Base-by-base conservation (phyloP, 805 yeast genomes). In the Suhomyces xylopsoci region DNA sequence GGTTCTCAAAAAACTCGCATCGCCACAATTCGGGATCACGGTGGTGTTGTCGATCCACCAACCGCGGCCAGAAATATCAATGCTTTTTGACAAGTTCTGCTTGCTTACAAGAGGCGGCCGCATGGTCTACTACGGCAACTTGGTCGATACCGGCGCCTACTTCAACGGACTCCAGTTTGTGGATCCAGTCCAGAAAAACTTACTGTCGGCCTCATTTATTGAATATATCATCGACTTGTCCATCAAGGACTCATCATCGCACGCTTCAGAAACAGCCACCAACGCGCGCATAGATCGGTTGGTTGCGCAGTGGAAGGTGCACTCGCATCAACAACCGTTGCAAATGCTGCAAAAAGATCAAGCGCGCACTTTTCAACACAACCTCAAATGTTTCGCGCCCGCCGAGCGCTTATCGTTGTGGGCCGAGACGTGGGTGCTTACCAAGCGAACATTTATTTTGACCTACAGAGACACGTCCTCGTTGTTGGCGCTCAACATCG, bases 1-100 rank as follows among this genome's bases (percentile, higher is more conserved):
- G 45, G 81, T 89, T 0, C 75, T 90, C 51, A 80, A 82, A 57
- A 76, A 80, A 52, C 58, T 74, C 40, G 67, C 77, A 1, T 65
- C 71, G 1, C 69, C 74, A 0, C 67, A 64, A 47, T 71, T 86
- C 34, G 92, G 93, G 0, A 81, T 90, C 52, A 87, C 94, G 0
- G 78, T 90, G 22, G 77, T 90, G 2, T 71, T 88, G 66, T 85
- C 91, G 48, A 86, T 90, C 41, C 96, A 90, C 64, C 96, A 90
- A 65, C 96, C 96, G 0, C 69, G 96, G 40, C 81, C 87, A 0
- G 96, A 90, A 64, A 88, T 90, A 46, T 76, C 88, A 40, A 77
- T 78, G 51, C 65, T 86, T 22, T 83, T 90, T 53, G 96, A 90
- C 63, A 76, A 81, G 47, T 70, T 90, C 3, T 80, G 90, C 54